Evolutionary conservation across 164 flowering plant species (phyloP).

Genomic region (Stephania cephalantha): DNA sequence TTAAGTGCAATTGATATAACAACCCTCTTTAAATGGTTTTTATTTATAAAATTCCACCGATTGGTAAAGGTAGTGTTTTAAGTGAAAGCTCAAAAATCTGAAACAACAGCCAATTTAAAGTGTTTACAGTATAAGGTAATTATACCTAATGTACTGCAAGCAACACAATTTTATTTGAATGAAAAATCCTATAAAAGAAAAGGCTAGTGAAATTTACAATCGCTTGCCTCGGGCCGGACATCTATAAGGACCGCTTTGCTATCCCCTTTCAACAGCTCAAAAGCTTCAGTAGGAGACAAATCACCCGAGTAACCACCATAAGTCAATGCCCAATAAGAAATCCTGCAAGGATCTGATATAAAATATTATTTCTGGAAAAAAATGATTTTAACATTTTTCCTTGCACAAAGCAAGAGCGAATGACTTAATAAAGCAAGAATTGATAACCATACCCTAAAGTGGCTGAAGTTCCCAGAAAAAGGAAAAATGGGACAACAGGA

Average conservation of each 20-base stretch:
- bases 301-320: slow-evolving; percentile 93
- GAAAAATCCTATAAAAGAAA: slow-evolving; percentile 19
- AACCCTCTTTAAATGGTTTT: no score
- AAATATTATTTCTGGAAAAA: slow-evolving; percentile 24
- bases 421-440: slow-evolving; percentile 5
- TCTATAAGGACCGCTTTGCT: slow-evolving; percentile 66
- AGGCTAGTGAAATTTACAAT: slow-evolving; percentile 53
- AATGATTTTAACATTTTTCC: slow-evolving; percentile 2
- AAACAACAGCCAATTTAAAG: neutral
- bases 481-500: slow-evolving; percentile 58
- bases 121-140: neutral
- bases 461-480: slow-evolving; percentile 58
- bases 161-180: slow-evolving; percentile 1
- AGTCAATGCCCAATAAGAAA: slow-evolving; percentile 49
- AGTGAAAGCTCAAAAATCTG: neutral
- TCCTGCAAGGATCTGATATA: slow-evolving; percentile 74
- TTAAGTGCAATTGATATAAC: no score
- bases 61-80: neutral
- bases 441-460: slow-evolving; percentile 61
- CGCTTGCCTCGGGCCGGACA: slow-evolving; percentile 97
- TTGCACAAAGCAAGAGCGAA: neutral
- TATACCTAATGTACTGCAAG: neutral
- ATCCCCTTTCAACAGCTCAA: slow-evolving; percentile 55
- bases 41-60: no score
- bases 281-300: slow-evolving; percentile 58